Percentiles rank a stretch among this genome's conserved stretches.
These are phyloP conservation scores for Verticillium nonalfalfae DNA, from an alignment of 2,329 filamentous ascomycete species.

Conservation along the genomic window DNA sequence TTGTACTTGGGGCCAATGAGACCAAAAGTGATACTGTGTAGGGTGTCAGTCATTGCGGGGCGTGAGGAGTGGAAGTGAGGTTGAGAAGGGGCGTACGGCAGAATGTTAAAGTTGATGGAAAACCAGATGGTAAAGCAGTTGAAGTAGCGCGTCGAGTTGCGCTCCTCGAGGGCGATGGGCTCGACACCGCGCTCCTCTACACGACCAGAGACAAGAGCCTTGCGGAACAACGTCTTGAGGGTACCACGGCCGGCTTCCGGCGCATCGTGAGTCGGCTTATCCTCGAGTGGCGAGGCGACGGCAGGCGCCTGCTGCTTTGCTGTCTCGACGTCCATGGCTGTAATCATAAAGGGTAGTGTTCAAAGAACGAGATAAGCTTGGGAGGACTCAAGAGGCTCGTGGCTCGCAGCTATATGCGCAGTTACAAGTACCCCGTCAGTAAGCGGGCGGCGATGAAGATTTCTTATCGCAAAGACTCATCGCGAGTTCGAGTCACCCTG, in stretches of 20 bases:
- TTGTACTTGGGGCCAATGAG: constrained; percentile 53
- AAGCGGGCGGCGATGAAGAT: background rate
- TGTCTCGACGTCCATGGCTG: constrained; percentile 3
- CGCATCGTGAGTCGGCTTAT: background rate
- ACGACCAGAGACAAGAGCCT: constrained; percentile 12
- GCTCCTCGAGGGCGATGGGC: constrained; percentile 33
- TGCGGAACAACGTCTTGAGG: background rate
- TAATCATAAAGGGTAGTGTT: background rate
- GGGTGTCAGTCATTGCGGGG: constrained; percentile 6
- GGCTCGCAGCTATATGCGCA: background rate
- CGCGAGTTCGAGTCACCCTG: background rate
- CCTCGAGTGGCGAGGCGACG: background rate
- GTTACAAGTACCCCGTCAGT: background rate
- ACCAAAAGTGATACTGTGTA: constrained; percentile 51
- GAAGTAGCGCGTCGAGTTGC: constrained; percentile 31
- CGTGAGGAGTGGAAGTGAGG: background rate
- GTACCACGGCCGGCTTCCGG: background rate
- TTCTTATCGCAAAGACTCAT: constrained; percentile 4
- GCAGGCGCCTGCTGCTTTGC: background rate
- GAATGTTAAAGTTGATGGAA: constrained; percentile 40
- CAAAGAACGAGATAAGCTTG: background rate
- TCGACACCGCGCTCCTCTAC: constrained; percentile 37
- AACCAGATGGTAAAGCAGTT: constrained; percentile 43
- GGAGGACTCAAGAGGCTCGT: background rate
- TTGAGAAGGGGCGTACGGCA: constrained; percentile 22